Evolutionary conservation across 2,329 filamentous ascomycete species (phyloP), one percentile per base, ranked within the genome.

Genomic region (Fonsecaea erecta): DNA sequence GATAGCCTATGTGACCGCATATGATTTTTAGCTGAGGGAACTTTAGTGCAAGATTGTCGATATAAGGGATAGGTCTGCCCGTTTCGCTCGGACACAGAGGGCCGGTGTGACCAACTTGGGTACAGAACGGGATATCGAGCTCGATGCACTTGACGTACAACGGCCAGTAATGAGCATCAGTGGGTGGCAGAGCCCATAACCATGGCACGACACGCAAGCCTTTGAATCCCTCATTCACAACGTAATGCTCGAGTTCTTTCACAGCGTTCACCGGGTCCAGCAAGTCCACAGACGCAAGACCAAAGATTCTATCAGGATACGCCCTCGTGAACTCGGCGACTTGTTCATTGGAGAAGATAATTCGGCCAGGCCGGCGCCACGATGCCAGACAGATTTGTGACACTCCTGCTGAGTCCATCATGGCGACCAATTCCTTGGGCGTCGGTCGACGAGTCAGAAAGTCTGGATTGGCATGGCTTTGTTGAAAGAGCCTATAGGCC

Each of bases 131-230:
- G 28, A 74, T 61, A 58, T 73, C 72, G 16, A 74, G 68, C 51
- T 73, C 72, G 21, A 73, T 70, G 59, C 72, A 73, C 62, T 73
- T 73, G 52, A 73, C 71, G 60, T 58, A 73, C 3, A 73, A 63
- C 8, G 71, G 71, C 71, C 71, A 74, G 53, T 74, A 73, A 60
- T 73, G 71, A 46, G 62, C 30, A 63, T 73, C 72, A 2, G 68
- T 73, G 8, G 72, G 72, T 3, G 72, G 65, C n/a, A 73, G 59
- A 57, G 64, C 67, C 72, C 72, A 74, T 37, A 73, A 52, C 72
- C 72, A 73, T 11, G 73, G 72, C 9, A 74, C 72, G 26, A 73
- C 63, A 8, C 72, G 52, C 24, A 73, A 34, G 18, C 73, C 70
- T 40, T 67, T 65, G 60, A 73, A 73, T n/a, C 71, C 69, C 61